Base-by-base conservation (phyloP, 1,284 basidiomycete genomes). In the Kalmanozyma brasiliensis region DNA sequence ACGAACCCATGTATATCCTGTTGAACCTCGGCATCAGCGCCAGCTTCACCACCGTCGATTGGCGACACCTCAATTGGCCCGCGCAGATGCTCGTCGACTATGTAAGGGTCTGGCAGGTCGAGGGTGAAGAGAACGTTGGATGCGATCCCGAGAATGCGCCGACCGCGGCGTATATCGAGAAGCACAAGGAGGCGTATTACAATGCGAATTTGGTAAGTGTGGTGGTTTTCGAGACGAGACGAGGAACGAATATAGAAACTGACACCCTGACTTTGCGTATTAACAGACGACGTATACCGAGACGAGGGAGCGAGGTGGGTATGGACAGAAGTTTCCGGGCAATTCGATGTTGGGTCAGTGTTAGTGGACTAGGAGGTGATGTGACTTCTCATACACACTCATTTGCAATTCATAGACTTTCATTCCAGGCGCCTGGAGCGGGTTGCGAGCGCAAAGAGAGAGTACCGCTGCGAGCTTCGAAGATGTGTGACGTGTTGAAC, bases 101-200 rank as follows among this genome's bases (percentile, higher is more conserved):
- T 48, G 59, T 78, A 10, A 48, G 78, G 7, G 61, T 77, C 19
- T 78, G 67, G 49, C 78, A 80, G 52, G 62, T 75, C 20, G 67
- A 76, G 24, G 74, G 66, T 23, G 62, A 73, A 29, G 70, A 73
- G 35, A 75, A 74, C 30, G 47, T 78, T 2, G 75, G 84, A 2
- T 85, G 85, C 73, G 82, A 83, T 61, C 85, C 84, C 1, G 45
- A 67, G 17, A 83, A 59, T 34, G 63, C 42, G 19, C 80, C 78
- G 1, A 81, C 79, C 1, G 55, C 53, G 11, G 76, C 72, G 10
- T 82, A 82, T 46, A 82, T 82, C 44, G 56, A 80, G 24, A 60
- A 67, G 24, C 75, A 82, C 49, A 34, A 51, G 8, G 74, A 73
- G 16, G 79, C 74, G 11, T 82, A 82, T 51, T 71, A 41, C 10